These are phyloP conservation scores for Talaromyces thailandensis DNA, from an alignment of 495 filamentous ascomycete species.

Conservation along the genomic window DNA sequence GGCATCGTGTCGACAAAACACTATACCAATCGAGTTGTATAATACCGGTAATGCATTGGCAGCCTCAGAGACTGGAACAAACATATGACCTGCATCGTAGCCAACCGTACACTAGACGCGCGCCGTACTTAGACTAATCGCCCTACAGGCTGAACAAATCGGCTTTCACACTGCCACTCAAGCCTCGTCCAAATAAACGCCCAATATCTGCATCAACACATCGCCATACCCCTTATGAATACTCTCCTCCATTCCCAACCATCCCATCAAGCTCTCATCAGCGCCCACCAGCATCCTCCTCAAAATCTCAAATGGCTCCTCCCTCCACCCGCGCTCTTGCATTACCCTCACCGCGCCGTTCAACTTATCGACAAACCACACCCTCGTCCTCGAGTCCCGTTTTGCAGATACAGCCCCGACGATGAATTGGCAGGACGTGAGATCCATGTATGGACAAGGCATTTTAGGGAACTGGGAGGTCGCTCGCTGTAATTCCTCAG, in stretches of 20 bases:
- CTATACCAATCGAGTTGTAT: not conserved
- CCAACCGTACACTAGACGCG: not conserved
- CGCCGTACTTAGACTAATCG: not conserved
- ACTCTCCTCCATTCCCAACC: not conserved
- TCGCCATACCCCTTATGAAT: not conserved
- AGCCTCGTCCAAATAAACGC: not conserved
- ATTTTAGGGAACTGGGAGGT: conserved; percentile 10
- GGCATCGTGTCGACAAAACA: not conserved
- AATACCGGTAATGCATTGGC: too few species aligned
- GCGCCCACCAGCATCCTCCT: not conserved
- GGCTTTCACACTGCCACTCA: not conserved
- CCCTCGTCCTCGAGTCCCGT: conserved; percentile 10
- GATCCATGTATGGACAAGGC: conserved; percentile 14
- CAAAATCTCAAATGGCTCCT: not conserved
- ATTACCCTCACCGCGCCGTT: conserved; percentile 10
- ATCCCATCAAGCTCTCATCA: not conserved
- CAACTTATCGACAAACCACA: conserved; percentile 16
- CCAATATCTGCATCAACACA: not conserved
- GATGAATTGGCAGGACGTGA: conserved; percentile 16
- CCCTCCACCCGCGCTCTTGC: conserved; percentile 8
- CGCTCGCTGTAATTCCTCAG: conserved; percentile 11
- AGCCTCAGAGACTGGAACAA: too few species aligned
- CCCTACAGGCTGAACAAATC: not conserved
- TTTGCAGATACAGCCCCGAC: conserved; percentile 16
- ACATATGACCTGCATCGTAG: not conserved